phyloP scores from a whole-genome alignment of 73 alveolate species.

The Symbiodinium natans region DNA sequence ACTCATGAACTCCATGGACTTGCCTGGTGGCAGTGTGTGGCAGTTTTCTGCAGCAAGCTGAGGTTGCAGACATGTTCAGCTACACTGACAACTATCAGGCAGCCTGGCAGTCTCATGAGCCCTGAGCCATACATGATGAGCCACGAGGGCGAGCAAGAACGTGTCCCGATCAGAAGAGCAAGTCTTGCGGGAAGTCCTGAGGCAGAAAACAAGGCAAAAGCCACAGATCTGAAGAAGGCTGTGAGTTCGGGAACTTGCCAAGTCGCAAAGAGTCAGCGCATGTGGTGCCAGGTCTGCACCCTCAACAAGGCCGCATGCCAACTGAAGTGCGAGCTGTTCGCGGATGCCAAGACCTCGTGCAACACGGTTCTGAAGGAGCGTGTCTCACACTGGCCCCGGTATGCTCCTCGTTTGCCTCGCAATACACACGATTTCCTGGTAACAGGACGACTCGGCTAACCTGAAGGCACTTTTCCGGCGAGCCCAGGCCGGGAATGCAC shows the following conservation, averaged over 20 bases:
- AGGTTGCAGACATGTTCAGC: constrained; percentile 54
- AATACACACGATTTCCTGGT: too few relatives aligned
- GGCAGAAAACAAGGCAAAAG: constrained; percentile 44
- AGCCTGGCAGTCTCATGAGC: neutral
- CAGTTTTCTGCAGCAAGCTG: neutral
- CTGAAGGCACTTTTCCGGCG: constrained; percentile 60
- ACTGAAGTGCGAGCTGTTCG: constrained; percentile 32
- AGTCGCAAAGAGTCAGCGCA: neutral
- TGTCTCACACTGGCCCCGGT: neutral
- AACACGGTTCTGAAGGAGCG: constrained; percentile 31
- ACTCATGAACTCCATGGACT: neutral
- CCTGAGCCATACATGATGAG: too few relatives aligned
- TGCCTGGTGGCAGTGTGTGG: neutral
- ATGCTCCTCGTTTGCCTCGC: too few relatives aligned
- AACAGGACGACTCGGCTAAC: constrained; percentile 31
- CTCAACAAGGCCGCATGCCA: constrained; percentile 76
- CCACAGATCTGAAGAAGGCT: constrained; percentile 51
- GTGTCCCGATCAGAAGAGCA: too few relatives aligned
- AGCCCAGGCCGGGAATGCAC: constrained; percentile 41
- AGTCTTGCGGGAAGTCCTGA: too few relatives aligned
- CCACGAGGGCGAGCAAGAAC: too few relatives aligned
- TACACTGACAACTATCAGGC: constrained; percentile 52
- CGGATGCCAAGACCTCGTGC: constrained; percentile 72
- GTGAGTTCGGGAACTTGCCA: neutral
- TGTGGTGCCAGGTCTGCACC: neutral